Evolutionary conservation across 768 basidiomycete species (phyloP), one percentile per base, ranked within the genome.

Genomic region (Mycena metata): DNA sequence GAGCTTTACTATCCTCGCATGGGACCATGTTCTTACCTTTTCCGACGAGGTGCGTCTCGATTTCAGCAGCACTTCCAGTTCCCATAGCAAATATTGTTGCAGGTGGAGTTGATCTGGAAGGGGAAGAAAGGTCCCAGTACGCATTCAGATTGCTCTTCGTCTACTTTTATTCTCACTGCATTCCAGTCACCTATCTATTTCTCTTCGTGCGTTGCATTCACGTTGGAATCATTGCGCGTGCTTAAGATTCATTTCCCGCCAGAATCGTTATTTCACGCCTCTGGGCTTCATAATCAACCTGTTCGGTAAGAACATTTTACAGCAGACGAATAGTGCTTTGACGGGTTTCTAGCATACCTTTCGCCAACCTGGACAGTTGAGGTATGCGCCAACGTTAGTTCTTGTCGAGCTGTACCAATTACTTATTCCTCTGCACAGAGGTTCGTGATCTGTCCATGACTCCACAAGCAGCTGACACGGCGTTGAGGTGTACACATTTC

Each of bases 201-300:
- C 60, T 81, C 13, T 39, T 82, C 47, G 81, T 80, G 60, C 23
- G 78, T 64, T 3, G 8, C 30, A 30, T 23, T 33, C 36, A 33
- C 30, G 19, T 30, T 30, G 19, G 5, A 8, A 21, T 21, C 23
- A 11, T 19, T 19, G 24, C 55, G 39, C 19, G 4, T 30, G 57
- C 66, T 36, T 47, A 42, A n/a, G 4, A 33, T 23, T 43, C 17
- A 43, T 15, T 19, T 23, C 36, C 58, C 2, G 11, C 3, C 19
- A 85, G 85, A 85, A 85, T 66, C 79, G 85, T 50, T 86, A 85
- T 69, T 73, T 85, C 23, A 83, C 81, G 2, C 83, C 84, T 0
- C 67, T 85, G 7, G 83, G 82, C 2, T 86, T 86, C 65, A 77
- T 83, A 30, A 66, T 85, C 17, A 83, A 84, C 60, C 58, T 83